phyloP scores from a whole-genome alignment of 78 protist species.

The Emiliania huxleyi region DNA sequence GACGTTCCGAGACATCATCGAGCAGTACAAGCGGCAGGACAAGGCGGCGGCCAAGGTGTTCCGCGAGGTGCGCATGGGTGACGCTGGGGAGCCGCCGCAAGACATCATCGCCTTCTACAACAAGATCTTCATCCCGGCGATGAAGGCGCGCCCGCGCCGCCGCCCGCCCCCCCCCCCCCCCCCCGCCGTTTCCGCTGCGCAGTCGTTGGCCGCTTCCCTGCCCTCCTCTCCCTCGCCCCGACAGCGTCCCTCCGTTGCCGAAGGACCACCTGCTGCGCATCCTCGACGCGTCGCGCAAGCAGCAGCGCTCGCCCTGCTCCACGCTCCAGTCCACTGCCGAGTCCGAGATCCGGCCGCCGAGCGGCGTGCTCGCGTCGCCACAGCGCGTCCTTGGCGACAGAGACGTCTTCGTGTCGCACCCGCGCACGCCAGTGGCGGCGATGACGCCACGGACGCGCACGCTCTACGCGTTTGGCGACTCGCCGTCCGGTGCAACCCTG shows the following conservation, averaged over 20 bases:
- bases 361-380: neutral
- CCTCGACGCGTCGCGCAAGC: neutral
- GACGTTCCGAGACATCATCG: neutral
- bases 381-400: neutral
- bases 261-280: neutral
- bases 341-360: neutral
- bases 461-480: neutral
- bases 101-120: constrained; percentile 4
- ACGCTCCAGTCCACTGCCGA: no score
- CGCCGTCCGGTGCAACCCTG: neutral
- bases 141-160: no score
- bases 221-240: no score
- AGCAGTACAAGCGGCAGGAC: neutral
- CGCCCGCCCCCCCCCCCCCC: no score
- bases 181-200: no score
- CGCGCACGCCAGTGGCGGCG: neutral
- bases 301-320: neutral
- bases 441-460: neutral
- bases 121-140: neutral
- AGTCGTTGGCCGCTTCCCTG: no score
- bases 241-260: no score
- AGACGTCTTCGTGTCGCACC: neutral
- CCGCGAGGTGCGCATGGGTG: neutral
- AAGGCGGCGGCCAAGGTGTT: neutral
- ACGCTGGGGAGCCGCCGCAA: neutral